Evolutionary conservation across 495 filamentous ascomycete genomes (phyloP).

Genomic region (Rhizodiscina lignyota): DNA sequence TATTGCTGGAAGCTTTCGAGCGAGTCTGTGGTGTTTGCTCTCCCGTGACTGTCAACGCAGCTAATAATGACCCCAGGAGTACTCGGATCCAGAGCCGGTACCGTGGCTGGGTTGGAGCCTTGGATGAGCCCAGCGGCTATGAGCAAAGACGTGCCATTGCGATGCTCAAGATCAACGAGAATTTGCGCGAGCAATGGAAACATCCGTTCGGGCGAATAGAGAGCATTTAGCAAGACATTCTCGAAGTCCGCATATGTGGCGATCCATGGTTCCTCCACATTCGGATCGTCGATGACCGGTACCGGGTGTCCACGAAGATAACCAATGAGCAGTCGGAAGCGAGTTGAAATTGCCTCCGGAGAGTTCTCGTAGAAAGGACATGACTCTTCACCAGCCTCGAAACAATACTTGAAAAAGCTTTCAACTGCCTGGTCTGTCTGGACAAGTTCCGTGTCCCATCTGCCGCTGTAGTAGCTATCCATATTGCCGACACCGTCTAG

Average conservation of each 20-base stretch:
- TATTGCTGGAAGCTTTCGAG: too few species aligned
- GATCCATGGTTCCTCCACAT: neutral
- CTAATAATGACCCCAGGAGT: too few species aligned
- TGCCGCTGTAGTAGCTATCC: neutral
- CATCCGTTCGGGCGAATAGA: neutral
- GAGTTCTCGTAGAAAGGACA: neutral
- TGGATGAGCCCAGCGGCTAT: neutral
- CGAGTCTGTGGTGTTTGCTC: too few species aligned
- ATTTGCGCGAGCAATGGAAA: neutral
- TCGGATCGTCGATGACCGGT: neutral
- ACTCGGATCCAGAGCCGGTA: too few species aligned
- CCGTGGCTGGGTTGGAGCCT: too few species aligned
- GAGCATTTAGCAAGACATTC: neutral
- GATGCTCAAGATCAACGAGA: neutral
- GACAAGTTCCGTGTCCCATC: neutral
- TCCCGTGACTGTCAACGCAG: too few species aligned
- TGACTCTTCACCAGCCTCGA: neutral
- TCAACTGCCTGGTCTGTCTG: neutral
- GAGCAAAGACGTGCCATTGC: neutral
- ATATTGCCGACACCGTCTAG: conserved; percentile 21
- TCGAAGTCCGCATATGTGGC: neutral
- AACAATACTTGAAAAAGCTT: conserved; percentile 1
- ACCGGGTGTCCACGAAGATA: neutral
- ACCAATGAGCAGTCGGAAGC: neutral
- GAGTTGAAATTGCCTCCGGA: neutral